Evolutionary conservation across 192 early-diverging fungal species (phyloP).

Genomic region (Podochytrium sp.): DNA sequence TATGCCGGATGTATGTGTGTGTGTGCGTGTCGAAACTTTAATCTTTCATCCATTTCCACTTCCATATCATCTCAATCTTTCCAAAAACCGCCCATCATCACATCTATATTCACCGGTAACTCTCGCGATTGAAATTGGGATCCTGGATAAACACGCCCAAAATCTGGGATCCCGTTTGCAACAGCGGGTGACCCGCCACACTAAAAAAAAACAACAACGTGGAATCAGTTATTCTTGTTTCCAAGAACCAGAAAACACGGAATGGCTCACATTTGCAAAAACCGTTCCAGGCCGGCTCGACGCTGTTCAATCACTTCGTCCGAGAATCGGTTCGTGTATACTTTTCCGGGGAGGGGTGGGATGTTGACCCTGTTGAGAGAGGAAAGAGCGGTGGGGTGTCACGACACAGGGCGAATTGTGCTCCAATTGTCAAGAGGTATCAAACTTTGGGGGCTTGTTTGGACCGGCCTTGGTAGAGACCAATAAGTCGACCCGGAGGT

Average conservation of each 20-base stretch:
- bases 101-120: conserved; percentile 54
- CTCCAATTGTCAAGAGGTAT: not conserved
- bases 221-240: not conserved
- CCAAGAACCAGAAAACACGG: conserved; percentile 12
- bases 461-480: no score
- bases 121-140: conserved; percentile 80
- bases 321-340: conserved; percentile 93
- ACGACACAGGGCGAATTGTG: conserved; percentile 14
- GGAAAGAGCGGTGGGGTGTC: not conserved
- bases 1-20: no score
- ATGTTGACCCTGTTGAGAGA: conserved; percentile 78
- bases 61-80: no score
- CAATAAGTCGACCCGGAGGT: no score
- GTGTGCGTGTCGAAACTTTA: no score
- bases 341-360: conserved; percentile 94
- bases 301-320: conserved; percentile 95
- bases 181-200: conserved; percentile 85
- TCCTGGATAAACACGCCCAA: conserved; percentile 93
- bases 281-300: conserved; percentile 87
- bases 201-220: not conserved
- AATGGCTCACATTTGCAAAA: conserved; percentile 86
- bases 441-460: no score
- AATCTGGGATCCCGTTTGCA: conserved; percentile 94
- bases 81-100: no score
- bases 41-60: no score